A percentile compares a stretch with the other conserved stretches of the same genome.
phyloP scores from a whole-genome alignment of 768 basidiomycete species.

The Phylloporus rhodoxanthus region DNA sequence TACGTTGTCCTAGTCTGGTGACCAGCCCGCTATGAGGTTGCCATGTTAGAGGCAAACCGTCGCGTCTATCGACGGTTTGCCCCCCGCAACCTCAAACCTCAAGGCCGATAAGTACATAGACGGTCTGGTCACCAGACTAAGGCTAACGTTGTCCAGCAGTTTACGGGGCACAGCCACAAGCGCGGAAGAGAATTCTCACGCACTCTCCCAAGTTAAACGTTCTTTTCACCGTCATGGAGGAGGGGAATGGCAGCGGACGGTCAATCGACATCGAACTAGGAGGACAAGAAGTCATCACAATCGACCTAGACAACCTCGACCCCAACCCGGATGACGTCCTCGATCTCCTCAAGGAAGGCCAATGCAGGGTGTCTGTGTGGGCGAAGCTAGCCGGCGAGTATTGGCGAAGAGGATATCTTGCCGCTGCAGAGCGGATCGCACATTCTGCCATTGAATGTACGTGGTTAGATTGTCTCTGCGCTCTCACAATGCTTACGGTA shows the following conservation, averaged over 20 bases:
- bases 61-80: too few relatives aligned
- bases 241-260: slow-evolving; percentile 16
- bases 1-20: too few relatives aligned
- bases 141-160: too few relatives aligned
- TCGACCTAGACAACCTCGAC: slow-evolving; percentile 85
- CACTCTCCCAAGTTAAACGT: not conserved
- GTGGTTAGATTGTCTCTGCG: slow-evolving; percentile 18
- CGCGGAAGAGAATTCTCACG: not conserved
- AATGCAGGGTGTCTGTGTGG: slow-evolving; percentile 72
- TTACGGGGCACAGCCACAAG: not conserved
- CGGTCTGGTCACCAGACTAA: too few relatives aligned
- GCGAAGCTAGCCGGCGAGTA: slow-evolving; percentile 83
- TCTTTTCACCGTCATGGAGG: slow-evolving; percentile 14
- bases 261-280: slow-evolving; percentile 74
- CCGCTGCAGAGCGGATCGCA: slow-evolving; percentile 74
- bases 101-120: too few relatives aligned
- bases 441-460: slow-evolving; percentile 59
- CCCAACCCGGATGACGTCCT: slow-evolving; percentile 70
- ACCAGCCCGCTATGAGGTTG: too few relatives aligned
- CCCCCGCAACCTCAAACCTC: too few relatives aligned
- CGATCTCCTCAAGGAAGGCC: slow-evolving; percentile 64
- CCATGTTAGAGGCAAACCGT: too few relatives aligned
- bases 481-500: not conserved
- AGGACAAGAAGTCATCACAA: slow-evolving; percentile 80
- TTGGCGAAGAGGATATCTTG: slow-evolving; percentile 70